These are phyloP conservation scores for Melanogaster broomeanus DNA, from an alignment of 768 basidiomycete genomes.

Conservation along the genomic window DNA sequence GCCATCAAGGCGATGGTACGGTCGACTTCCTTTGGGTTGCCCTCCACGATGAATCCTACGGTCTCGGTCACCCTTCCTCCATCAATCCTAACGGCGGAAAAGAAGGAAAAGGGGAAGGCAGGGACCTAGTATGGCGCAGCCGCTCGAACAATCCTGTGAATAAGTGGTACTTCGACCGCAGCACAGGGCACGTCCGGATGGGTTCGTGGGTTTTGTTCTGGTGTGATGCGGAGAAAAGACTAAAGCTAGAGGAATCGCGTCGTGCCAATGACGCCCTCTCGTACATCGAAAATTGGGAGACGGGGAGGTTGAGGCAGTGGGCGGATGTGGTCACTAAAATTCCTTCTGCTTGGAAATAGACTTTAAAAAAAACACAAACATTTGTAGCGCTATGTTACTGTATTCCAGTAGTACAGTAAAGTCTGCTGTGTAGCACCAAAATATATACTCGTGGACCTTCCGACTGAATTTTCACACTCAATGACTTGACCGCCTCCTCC, in stretches of 20 bases:
- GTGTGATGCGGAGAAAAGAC: slow-evolving; percentile 93
- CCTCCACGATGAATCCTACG: slow-evolving; percentile 96
- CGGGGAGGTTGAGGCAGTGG: slow-evolving; percentile 71
- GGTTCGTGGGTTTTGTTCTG: slow-evolving; percentile 94
- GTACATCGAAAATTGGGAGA: slow-evolving; percentile 77
- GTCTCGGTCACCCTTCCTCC: slow-evolving; percentile 89
- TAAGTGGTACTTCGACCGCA: slow-evolving; percentile 99
- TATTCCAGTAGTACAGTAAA: slow-evolving; percentile 6
- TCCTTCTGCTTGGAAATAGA: slow-evolving; percentile 75
- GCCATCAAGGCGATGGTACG: slow-evolving; percentile 95
- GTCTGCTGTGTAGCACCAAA: slow-evolving; percentile 13
- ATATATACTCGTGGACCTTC: too few species aligned
- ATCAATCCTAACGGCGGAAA: slow-evolving; percentile 95
- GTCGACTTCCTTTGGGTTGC: slow-evolving; percentile 99
- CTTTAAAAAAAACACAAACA: background rate
- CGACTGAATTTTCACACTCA: slow-evolving; percentile 1
- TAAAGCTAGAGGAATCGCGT: slow-evolving; percentile 68
- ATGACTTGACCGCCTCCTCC: slow-evolving; percentile 31
- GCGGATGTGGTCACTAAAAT: slow-evolving; percentile 64
- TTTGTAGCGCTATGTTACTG: slow-evolving; percentile 15
- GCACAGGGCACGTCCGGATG: slow-evolving; percentile 85
- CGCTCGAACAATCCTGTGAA: slow-evolving; percentile 94
- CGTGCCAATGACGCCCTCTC: slow-evolving; percentile 65
- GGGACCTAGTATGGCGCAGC: slow-evolving; percentile 95
- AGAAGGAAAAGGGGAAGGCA: slow-evolving; percentile 85